Conservation (phyloP, 2,329 filamentous ascomycete genomes). For the Epichloe aotearoae region DNA sequence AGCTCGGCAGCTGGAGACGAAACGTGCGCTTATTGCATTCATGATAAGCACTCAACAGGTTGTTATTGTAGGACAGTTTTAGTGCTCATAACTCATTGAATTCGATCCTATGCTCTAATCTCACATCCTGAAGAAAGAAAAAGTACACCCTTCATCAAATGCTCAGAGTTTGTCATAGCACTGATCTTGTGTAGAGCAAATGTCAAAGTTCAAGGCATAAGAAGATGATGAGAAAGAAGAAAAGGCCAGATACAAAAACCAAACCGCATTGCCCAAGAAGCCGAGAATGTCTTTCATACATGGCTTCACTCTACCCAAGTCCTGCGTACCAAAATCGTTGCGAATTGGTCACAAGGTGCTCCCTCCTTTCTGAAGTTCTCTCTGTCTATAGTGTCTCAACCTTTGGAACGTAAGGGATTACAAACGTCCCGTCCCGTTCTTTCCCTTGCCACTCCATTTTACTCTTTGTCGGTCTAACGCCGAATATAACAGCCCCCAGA, state of each 20-base stretch:
- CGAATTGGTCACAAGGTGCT: slow-evolving; percentile 9
- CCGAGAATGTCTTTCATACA: slow-evolving; percentile 14
- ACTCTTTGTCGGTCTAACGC: slow-evolving; percentile 1
- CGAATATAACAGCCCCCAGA: not conserved
- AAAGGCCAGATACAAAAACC: slow-evolving; percentile 3
- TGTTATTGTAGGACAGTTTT: not conserved
- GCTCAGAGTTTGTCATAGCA: not conserved
- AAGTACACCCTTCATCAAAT: not conserved
- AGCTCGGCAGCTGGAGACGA: too few relatives aligned
- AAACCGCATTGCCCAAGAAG: slow-evolving; percentile 13
- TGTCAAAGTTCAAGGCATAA: not conserved
- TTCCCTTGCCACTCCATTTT: slow-evolving; percentile 7
- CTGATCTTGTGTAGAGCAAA: not conserved
- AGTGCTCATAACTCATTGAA: slow-evolving; percentile 2
- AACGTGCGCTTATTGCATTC: too few relatives aligned
- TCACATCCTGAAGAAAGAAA: not conserved
- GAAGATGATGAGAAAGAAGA: slow-evolving; percentile 9
- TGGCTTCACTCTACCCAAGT: too few relatives aligned
- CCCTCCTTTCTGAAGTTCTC: slow-evolving; percentile 10
- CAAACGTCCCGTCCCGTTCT: slow-evolving; percentile 6
- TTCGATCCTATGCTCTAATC: slow-evolving; percentile 2
- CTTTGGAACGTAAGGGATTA: slow-evolving; percentile 18
- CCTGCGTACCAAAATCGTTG: too few relatives aligned
- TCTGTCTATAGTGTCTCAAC: slow-evolving; percentile 25
- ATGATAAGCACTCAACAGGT: not conserved